phyloP scores from a whole-genome alignment of 306 rosid genomes.

The Ormosia semicastrata region DNA sequence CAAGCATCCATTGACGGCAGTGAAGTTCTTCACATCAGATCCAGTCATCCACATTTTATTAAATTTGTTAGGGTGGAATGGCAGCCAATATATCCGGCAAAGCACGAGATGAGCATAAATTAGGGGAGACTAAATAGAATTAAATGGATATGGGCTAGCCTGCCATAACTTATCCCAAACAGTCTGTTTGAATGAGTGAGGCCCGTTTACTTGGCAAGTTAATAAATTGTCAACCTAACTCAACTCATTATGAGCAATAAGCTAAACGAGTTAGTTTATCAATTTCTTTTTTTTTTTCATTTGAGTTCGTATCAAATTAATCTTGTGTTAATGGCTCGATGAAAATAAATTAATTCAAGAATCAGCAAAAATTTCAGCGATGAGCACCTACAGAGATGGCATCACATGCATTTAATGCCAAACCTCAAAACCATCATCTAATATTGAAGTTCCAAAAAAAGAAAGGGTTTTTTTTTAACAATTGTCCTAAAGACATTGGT shows the following conservation, averaged over 20 bases:
- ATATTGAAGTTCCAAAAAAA: background rate
- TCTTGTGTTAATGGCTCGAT: background rate
- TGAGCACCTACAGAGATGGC: background rate
- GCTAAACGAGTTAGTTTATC: too few relatives aligned
- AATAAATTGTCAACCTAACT: background rate
- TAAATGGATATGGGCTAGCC: background rate
- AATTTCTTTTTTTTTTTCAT: too few relatives aligned
- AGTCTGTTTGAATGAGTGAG: background rate
- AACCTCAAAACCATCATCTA: background rate
- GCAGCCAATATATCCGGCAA: background rate
- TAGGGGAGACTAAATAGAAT: background rate
- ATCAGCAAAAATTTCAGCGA: background rate
- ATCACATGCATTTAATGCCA: background rate
- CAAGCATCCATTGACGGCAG: slow-evolving; percentile 7
- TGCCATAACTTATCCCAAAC: too few relatives aligned
- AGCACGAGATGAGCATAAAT: background rate
- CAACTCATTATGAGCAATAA: too few relatives aligned
- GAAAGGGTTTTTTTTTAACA: too few relatives aligned
- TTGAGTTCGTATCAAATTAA: background rate
- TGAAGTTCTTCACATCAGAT: background rate
- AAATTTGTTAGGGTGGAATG: background rate
- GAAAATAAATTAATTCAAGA: background rate
- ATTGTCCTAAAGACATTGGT: too few relatives aligned
- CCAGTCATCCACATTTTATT: background rate
- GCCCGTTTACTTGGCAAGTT: background rate